phyloP scores from a whole-genome alignment of 2,329 filamentous ascomycete species.

The Nothomitra cinnamomea region DNA sequence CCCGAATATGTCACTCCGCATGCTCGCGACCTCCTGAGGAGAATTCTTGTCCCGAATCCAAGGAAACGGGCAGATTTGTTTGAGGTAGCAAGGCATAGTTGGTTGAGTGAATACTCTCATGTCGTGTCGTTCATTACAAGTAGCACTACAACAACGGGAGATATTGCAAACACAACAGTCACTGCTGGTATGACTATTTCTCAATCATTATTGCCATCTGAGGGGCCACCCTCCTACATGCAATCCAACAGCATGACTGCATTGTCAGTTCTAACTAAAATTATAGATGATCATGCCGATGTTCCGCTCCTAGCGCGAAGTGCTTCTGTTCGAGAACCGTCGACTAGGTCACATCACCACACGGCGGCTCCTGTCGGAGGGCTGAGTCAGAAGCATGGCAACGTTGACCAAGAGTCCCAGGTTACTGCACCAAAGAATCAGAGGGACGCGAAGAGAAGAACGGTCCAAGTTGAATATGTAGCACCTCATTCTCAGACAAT shows the following conservation, averaged over 20 bases:
- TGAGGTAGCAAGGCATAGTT: slow-evolving; percentile 93
- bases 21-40: slow-evolving; percentile 75
- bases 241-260: slow-evolving; percentile 1
- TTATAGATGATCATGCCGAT: slow-evolving; percentile 35
- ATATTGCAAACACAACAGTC: slow-evolving; percentile 68
- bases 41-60: slow-evolving; percentile 89
- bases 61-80: slow-evolving; percentile 90
- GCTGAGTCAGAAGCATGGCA: slow-evolving; percentile 55
- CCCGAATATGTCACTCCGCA: slow-evolving; percentile 98
- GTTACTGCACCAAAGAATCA: slow-evolving; percentile 44
- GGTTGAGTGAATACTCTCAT: slow-evolving; percentile 93
- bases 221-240: neutral
- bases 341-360: slow-evolving; percentile 41
- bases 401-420: slow-evolving; percentile 50
- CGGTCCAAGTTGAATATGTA: slow-evolving; percentile 95
- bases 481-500: slow-evolving; percentile 75
- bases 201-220: neutral
- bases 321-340: slow-evolving; percentile 74
- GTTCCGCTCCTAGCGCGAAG: slow-evolving; percentile 56
- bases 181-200: slow-evolving; percentile 31
- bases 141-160: slow-evolving; percentile 70
- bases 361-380: slow-evolving; percentile 34
- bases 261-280: slow-evolving; percentile 7
- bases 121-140: slow-evolving; percentile 95
- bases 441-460: slow-evolving; percentile 79